Evolutionary conservation across 2,329 filamentous ascomycete genomes (phyloP).

Genomic region (Anthostomella pinea): DNA sequence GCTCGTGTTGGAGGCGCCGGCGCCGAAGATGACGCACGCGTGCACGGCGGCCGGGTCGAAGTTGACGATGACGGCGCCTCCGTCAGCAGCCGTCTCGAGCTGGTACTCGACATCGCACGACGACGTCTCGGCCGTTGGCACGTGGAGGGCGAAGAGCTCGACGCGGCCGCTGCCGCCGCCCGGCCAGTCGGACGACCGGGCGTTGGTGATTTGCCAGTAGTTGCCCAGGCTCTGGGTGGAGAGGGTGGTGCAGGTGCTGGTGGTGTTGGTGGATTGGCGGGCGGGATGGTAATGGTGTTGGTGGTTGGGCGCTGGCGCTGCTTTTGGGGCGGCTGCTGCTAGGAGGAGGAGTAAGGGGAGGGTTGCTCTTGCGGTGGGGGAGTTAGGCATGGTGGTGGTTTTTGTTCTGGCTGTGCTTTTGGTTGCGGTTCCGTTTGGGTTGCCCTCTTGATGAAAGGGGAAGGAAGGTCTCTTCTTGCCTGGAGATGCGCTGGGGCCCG

Average conservation of each 20-base stretch:
- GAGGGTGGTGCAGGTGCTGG: not conserved
- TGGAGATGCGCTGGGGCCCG: too few relatives aligned
- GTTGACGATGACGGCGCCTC: not conserved
- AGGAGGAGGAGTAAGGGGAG: too few relatives aligned
- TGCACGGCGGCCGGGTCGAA: constrained; percentile 2
- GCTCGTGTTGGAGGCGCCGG: constrained; percentile 1
- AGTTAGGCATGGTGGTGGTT: too few relatives aligned
- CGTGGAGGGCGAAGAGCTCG: constrained; percentile 3
- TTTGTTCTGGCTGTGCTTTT: too few relatives aligned
- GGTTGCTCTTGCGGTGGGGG: too few relatives aligned
- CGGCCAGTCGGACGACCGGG: constrained; percentile 4
- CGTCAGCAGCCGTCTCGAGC: constrained; percentile 1
- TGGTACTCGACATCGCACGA: constrained; percentile 5
- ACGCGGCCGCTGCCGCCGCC: constrained; percentile 2
- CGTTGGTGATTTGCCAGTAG: constrained; percentile 4
- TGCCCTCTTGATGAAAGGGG: too few relatives aligned
- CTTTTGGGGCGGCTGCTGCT: too few relatives aligned
- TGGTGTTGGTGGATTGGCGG: not conserved
- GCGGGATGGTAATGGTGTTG: too few relatives aligned
- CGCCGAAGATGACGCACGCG: constrained; percentile 4
- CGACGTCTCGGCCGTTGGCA: constrained; percentile 3
- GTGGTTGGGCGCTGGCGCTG: too few relatives aligned
- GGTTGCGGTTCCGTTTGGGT: too few relatives aligned
- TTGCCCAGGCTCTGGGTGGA: not conserved
- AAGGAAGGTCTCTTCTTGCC: too few relatives aligned